Conservation (phyloP, 345 rosid genomes). For the Sonneratia caseolaris region DNA sequence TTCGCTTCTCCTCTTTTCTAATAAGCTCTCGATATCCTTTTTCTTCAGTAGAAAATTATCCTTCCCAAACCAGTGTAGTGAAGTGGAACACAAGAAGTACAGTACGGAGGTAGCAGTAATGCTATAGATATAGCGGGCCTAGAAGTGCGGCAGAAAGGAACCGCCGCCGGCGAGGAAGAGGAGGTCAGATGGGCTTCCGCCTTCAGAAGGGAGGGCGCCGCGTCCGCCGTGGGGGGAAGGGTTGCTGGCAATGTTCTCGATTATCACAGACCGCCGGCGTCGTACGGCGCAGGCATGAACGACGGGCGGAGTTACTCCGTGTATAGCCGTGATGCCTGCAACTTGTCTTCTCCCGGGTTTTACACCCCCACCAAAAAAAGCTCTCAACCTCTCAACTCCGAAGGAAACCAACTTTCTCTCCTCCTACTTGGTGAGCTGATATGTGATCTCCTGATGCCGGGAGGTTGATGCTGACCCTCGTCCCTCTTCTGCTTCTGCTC, state of each 20-base stretch:
- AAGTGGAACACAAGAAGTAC: not conserved
- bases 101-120: not conserved
- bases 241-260: constrained; percentile 41
- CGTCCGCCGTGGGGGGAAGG: constrained; percentile 99
- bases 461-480: not conserved
- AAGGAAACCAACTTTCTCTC: not conserved
- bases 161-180: constrained; percentile 99
- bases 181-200: constrained; percentile 99
- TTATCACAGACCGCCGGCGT: constrained; percentile 66
- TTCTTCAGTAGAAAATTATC: not conserved
- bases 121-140: not conserved
- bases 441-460: not conserved
- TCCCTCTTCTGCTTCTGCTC: not conserved
- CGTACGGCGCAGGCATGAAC: constrained; percentile 74
- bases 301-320: constrained; percentile 42
- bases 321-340: constrained; percentile 93
- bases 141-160: not conserved
- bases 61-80: too few species aligned
- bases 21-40: not conserved
- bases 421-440: not conserved
- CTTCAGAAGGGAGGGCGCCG: constrained; percentile 99
- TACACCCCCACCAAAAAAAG: constrained; percentile 9
- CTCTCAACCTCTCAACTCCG: not conserved
- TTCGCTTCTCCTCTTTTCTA: not conserved
- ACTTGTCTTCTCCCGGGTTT: constrained; percentile 29